Conservation (phyloP, 169 alveolate species). For the Neospora caninum region DNA sequence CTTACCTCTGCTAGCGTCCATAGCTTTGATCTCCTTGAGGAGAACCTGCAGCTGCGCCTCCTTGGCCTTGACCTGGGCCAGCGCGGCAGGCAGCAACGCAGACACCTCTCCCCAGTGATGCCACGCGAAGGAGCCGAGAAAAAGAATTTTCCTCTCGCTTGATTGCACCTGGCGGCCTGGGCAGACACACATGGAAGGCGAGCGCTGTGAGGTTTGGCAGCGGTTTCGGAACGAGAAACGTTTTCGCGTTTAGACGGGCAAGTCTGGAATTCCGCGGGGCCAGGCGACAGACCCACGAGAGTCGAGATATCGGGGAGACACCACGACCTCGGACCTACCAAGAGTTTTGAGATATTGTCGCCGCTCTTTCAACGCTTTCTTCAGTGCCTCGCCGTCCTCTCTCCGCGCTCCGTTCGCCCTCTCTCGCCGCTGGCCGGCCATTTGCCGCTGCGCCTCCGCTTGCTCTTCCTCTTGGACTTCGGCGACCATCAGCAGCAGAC, state of each 20-base stretch:
- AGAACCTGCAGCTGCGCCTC: neutral
- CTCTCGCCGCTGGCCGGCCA: neutral
- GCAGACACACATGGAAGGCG: neutral
- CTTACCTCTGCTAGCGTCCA: neutral
- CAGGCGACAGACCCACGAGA: too few species aligned
- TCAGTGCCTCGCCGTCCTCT: neutral
- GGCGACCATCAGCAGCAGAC: slow-evolving; percentile 1
- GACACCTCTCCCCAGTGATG: slow-evolving; percentile 19
- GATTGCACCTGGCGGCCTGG: neutral
- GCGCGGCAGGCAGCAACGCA: neutral
- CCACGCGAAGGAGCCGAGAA: neutral
- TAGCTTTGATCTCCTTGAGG: neutral
- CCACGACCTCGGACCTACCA: neutral
- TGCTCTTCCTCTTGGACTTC: slow-evolving; percentile 31
- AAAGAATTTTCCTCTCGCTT: slow-evolving; percentile 17
- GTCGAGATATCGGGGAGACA: neutral
- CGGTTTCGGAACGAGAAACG: too few species aligned
- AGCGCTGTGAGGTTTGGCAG: too few species aligned
- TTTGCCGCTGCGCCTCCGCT: neutral
- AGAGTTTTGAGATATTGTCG: neutral
- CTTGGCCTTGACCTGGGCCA: slow-evolving; percentile 4
- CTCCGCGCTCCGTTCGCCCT: neutral
- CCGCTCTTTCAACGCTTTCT: neutral
- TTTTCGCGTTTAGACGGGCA: too few species aligned
- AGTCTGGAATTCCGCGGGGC: too few species aligned